A percentile compares a stretch with the other conserved stretches of the same genome.
Evolutionary conservation across 345 rosid species (phyloP).

Genomic region (Eutrema yunnanense): DNA sequence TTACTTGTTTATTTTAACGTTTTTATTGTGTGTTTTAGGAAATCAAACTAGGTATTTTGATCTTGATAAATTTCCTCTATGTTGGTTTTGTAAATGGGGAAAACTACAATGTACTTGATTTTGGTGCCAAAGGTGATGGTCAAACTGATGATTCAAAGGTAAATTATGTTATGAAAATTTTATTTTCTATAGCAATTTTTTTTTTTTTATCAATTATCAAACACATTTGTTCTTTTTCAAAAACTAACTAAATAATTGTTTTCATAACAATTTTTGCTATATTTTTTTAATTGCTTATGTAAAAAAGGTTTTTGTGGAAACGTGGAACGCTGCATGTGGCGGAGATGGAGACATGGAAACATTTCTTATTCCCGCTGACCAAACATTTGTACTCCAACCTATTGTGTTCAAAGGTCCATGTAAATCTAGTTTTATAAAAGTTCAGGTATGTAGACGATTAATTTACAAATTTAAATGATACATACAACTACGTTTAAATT

Average conservation of each 20-base stretch:
- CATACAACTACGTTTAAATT: too few species aligned
- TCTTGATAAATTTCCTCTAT: not conserved
- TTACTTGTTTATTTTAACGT: too few species aligned
- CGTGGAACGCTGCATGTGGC: constrained; percentile 37
- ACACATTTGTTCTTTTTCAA: too few species aligned
- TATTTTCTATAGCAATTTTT: too few species aligned
- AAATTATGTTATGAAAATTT: not conserved
- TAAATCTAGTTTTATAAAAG: constrained; percentile 6
- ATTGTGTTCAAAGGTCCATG: constrained; percentile 43
- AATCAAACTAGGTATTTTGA: not conserved
- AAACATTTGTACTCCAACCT: constrained; percentile 38
- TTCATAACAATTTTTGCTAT: too few species aligned
- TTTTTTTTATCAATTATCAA: too few species aligned
- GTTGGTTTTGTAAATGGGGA: not conserved
- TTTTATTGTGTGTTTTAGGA: too few species aligned
- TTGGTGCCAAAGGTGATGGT: constrained; percentile 11
- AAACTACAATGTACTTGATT: constrained; percentile 13
- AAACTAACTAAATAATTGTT: too few species aligned
- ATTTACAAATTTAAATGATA: not conserved
- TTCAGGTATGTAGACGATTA: constrained; percentile 28
- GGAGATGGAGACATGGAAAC: not conserved
- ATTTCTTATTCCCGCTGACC: constrained; percentile 24
- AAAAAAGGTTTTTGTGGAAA: constrained; percentile 18
- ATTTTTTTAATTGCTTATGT: too few species aligned
- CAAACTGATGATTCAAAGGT: constrained; percentile 15